Evolutionary conservation across 805 yeast genomes (phyloP).

Genomic region (Suhomyces vadensis): DNA sequence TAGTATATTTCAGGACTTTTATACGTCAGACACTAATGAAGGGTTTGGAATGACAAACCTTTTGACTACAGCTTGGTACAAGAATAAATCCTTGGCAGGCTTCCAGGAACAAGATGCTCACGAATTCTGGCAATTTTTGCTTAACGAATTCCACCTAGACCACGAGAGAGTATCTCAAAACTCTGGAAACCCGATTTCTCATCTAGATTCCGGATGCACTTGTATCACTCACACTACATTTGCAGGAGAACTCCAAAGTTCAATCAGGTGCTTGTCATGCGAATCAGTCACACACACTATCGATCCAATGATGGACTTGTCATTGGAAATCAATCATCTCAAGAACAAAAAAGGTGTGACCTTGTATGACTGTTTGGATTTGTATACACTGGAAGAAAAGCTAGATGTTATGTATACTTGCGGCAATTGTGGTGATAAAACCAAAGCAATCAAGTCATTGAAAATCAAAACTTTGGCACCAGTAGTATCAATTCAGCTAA

Average conservation of each 20-base stretch:
- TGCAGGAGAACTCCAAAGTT: conserved; percentile 78
- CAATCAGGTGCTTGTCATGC: conserved; percentile 74
- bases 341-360: conserved; percentile 24
- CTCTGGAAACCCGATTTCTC: not conserved
- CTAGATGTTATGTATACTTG: conserved; percentile 77
- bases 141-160: conserved; percentile 75
- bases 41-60: conserved; percentile 83
- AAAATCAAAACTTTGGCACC: conserved; percentile 70
- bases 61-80: conserved; percentile 84
- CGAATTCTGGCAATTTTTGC: conserved; percentile 91
- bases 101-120: conserved; percentile 98
- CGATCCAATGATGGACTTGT: conserved; percentile 89
- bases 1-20: conserved; percentile 72
- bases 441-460: conserved; percentile 70
- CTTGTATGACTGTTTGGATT: conserved; percentile 65
- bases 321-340: conserved; percentile 62
- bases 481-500: conserved; percentile 80
- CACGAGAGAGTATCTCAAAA: conserved; percentile 22
- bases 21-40: conserved; percentile 56
- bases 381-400: conserved; percentile 76
- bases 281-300: conserved; percentile 61
- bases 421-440: conserved; percentile 57
- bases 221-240: conserved; percentile 85
- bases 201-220: conserved; percentile 45
- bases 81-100: conserved; percentile 84